Base-by-base conservation (phyloP, 2,329 filamentous ascomycete genomes). In the Fusarium sarcochroum region DNA sequence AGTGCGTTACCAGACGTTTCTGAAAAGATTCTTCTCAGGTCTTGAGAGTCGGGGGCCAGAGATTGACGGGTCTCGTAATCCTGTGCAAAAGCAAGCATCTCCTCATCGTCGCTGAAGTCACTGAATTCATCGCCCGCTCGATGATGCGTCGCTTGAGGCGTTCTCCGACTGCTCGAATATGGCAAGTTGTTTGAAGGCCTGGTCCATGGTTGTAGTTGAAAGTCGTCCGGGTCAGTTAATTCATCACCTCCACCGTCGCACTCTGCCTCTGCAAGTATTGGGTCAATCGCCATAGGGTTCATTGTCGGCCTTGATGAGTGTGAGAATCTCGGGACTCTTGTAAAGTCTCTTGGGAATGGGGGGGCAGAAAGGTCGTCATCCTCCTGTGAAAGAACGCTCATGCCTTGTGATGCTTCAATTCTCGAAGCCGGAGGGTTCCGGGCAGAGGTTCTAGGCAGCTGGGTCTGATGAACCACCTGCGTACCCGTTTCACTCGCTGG, bases 401-500 rank as follows among this genome's bases (percentile, higher is more conserved):
- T 72, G 27, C 58, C 68, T 44, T 67, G 56, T 4, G 69, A 58
- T 17, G 64, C 37, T 37, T 62, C 67, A n/a, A 69, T 58, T 27
- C 58, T 52, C n/a, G 63, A 62, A 8, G 62, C 67, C 21, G 72
- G 57, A 20, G 69, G 62, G 25, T 73, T 75, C 69, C 75, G 68
- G 8, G 62, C 52, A 40, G 73, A 71, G n/a, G 54, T 56, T 32
- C 68, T 65, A 11, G 80, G 77, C 21, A 84, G 69, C 55, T 87
- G 86, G 2, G 86, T 87, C 69, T 87, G 85, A 20, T 83, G 80
- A 20, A 87, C 81, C 18, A 87, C 79, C 63, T 88, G 83, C 2
- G 83, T 82, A 14, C 77, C 78, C 25, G 75, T 75, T 37, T 79
- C 76, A 2, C 76, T 71, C 17, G 72, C 70, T 14, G 75, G 34